Conservation (phyloP, 2,329 filamentous ascomycete species). For the Fusarium sp. region DNA sequence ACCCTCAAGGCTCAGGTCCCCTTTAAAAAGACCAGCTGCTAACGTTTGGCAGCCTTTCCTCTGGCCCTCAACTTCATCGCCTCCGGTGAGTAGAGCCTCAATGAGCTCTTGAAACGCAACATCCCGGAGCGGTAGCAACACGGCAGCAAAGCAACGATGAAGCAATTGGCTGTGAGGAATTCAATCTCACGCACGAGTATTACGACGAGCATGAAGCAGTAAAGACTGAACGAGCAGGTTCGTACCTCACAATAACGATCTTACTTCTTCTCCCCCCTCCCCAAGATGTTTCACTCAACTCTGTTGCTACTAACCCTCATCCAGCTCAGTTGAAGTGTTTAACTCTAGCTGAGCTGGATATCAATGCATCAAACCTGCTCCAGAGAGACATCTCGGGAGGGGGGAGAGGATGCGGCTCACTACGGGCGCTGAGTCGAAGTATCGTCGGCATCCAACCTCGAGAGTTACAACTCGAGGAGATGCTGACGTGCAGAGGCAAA, state of each 20-base stretch:
- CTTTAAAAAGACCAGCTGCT: slow-evolving; percentile 32
- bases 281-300: slow-evolving; percentile 38
- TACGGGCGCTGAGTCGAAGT: slow-evolving; percentile 82
- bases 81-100: slow-evolving; percentile 79
- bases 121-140: slow-evolving; percentile 72
- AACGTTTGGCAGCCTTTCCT: slow-evolving; percentile 71
- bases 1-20: neutral
- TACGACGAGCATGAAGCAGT: slow-evolving; percentile 15
- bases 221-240: slow-evolving; percentile 54
- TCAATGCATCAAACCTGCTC: slow-evolving; percentile 24
- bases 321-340: slow-evolving; percentile 7
- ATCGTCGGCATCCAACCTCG: slow-evolving; percentile 64
- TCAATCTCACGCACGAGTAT: slow-evolving; percentile 27
- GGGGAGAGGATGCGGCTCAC: slow-evolving; percentile 73
- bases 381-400: slow-evolving; percentile 46
- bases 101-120: slow-evolving; percentile 27
- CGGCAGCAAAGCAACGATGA: slow-evolving; percentile 48
- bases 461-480: slow-evolving; percentile 50
- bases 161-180: slow-evolving; percentile 15
- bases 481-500: slow-evolving; percentile 64
- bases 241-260: slow-evolving; percentile 55
- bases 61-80: slow-evolving; percentile 91
- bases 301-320: slow-evolving; percentile 43
- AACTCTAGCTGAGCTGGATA: neutral
- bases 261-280: slow-evolving; percentile 47